These are phyloP conservation scores for Vitellaria paradoxa DNA, from an alignment of 179 eudicot genomes.

Conservation along the genomic window DNA sequence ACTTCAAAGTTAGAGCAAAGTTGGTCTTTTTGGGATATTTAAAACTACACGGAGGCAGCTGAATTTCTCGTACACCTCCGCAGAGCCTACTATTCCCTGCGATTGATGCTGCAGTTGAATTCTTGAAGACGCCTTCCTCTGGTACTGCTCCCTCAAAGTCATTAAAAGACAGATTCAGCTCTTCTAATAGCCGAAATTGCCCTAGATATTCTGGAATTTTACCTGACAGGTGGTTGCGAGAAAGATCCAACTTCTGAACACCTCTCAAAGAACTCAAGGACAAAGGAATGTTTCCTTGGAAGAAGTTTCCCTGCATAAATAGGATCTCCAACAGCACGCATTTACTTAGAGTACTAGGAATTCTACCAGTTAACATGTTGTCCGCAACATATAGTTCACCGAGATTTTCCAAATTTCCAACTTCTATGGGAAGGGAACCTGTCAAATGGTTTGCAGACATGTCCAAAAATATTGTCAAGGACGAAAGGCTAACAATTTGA, in stretches of 20 bases:
- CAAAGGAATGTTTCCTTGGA: slow-evolving; percentile 23
- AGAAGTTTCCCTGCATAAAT: slow-evolving; percentile 18
- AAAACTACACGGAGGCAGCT: not conserved
- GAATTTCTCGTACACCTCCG: slow-evolving; percentile 4
- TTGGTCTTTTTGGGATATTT: not conserved
- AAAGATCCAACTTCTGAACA: not conserved
- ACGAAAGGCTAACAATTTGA: not conserved
- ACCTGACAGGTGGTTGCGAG: slow-evolving; percentile 1
- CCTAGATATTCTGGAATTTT: slow-evolving; percentile 12
- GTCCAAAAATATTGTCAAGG: not conserved
- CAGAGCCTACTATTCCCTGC: not conserved
- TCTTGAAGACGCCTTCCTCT: not conserved
- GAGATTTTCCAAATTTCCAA: slow-evolving; percentile 18
- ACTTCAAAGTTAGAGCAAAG: no score
- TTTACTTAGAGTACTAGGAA: slow-evolving; percentile 16
- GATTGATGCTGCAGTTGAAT: not conserved
- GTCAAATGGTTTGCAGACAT: slow-evolving; percentile 19
- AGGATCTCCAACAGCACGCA: slow-evolving; percentile 20
- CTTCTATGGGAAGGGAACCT: slow-evolving; percentile 24
- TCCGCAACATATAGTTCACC: slow-evolving; percentile 18
- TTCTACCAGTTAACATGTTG: slow-evolving; percentile 23
- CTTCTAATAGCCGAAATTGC: not conserved
- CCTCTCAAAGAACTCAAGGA: slow-evolving; percentile 16
- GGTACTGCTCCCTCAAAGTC: slow-evolving; percentile 4
- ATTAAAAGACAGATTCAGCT: not conserved